Percentiles rank a stretch among this genome's conserved stretches.
Evolutionary conservation across 805 yeast species (phyloP).

Genomic region (Pichia exigua): DNA sequence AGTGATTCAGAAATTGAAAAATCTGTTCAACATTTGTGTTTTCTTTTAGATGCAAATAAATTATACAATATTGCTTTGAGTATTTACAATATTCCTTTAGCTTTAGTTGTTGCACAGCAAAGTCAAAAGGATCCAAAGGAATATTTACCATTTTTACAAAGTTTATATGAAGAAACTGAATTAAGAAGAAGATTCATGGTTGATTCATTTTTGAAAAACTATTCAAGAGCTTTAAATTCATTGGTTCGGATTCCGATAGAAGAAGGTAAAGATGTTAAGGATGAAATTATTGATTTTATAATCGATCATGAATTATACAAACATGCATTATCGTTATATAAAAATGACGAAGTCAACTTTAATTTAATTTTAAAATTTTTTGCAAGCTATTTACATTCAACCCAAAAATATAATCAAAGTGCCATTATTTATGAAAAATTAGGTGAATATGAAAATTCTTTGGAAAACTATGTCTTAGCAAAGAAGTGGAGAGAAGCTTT

Average conservation of each 20-base stretch:
- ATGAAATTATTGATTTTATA: slow-evolving; percentile 63
- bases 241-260: slow-evolving; percentile 42
- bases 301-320: slow-evolving; percentile 62
- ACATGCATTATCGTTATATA: slow-evolving; percentile 56
- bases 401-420: slow-evolving; percentile 61
- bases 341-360: slow-evolving; percentile 47
- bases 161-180: slow-evolving; percentile 59
- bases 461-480: slow-evolving; percentile 60
- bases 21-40: slow-evolving; percentile 77
- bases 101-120: slow-evolving; percentile 85
- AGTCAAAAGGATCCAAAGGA: slow-evolving; percentile 98
- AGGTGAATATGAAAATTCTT: slow-evolving; percentile 47
- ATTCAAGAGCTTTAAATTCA: slow-evolving; percentile 61
- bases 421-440: slow-evolving; percentile 72
- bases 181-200: slow-evolving; percentile 66
- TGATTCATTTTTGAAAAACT: slow-evolving; percentile 67
- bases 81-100: slow-evolving; percentile 70
- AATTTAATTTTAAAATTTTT: slow-evolving; percentile 47
- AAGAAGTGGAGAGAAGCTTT: slow-evolving; percentile 85
- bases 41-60: slow-evolving; percentile 80
- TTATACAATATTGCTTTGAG: slow-evolving; percentile 77
- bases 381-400: slow-evolving; percentile 53
- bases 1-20: slow-evolving; percentile 43
- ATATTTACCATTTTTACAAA: slow-evolving; percentile 84
- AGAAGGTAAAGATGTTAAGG: slow-evolving; percentile 29